phyloP scores from a whole-genome alignment of 495 filamentous ascomycete species.

The Aspergillus avenaceus region DNA sequence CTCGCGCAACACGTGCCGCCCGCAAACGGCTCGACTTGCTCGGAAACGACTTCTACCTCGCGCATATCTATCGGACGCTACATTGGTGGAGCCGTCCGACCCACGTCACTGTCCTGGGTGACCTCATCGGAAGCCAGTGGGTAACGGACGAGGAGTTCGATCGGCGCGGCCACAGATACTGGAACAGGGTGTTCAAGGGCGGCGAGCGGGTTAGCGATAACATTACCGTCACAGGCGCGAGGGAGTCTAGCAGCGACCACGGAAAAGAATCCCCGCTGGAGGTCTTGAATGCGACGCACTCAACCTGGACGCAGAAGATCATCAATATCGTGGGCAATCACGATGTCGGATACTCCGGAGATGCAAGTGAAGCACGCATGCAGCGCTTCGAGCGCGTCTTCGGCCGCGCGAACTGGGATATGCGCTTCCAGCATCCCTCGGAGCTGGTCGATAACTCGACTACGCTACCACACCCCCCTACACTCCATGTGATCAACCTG shows the following conservation, averaged over 20 bases:
- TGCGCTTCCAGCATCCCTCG: constrained; percentile 56
- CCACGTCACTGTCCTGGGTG: constrained; percentile 85
- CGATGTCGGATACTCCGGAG: constrained; percentile 92
- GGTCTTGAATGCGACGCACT: constrained; percentile 47
- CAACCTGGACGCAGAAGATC: constrained; percentile 65
- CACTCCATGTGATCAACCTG: constrained; percentile 74
- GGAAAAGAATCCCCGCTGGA: constrained; percentile 37
- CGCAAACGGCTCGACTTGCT: constrained; percentile 82
- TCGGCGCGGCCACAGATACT: constrained; percentile 66
- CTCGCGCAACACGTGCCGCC: constrained; percentile 52
- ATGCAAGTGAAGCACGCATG: constrained; percentile 67
- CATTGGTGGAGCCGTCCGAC: constrained; percentile 78
- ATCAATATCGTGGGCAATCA: constrained; percentile 94
- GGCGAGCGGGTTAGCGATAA: constrained; percentile 64
- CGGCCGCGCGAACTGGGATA: constrained; percentile 83
- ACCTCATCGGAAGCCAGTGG: constrained; percentile 96
- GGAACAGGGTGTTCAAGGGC: constrained; percentile 73
- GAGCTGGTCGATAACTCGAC: constrained; percentile 23
- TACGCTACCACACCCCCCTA: constrained; percentile 25
- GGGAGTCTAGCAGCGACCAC: constrained; percentile 17
- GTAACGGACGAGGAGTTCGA: constrained; percentile 80
- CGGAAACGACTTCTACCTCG: constrained; percentile 93
- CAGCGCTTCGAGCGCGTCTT: constrained; percentile 77
- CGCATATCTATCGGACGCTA: constrained; percentile 85
- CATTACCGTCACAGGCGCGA: constrained; percentile 33